phyloP scores from a whole-genome alignment of 2,329 filamentous ascomycete species.

The Claviceps digitariae region DNA sequence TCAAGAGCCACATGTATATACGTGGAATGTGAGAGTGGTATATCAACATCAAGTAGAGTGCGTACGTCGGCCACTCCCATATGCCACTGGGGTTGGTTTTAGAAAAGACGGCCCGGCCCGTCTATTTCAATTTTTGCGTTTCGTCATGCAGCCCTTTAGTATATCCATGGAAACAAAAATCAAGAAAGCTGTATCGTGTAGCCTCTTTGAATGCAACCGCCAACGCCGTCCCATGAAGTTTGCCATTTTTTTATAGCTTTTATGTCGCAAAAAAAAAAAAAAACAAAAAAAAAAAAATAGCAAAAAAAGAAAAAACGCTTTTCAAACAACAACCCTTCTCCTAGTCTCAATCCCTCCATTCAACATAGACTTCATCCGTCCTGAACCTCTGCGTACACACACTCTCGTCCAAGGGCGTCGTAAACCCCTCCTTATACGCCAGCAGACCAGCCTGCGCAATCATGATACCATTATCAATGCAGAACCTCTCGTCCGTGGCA shows the following conservation, averaged over 20 bases:
- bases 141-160: no score
- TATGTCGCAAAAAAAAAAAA: neutral
- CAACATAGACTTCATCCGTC: constrained; percentile 68
- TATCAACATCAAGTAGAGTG: neutral
- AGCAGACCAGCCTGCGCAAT: constrained; percentile 91
- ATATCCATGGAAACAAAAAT: no score
- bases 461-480: constrained; percentile 99
- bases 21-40: neutral
- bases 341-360: constrained; percentile 56
- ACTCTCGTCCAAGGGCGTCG: constrained; percentile 63
- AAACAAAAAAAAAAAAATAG: neutral
- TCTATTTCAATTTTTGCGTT: no score
- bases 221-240: neutral
- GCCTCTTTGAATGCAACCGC: neutral
- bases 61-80: no score
- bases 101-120: no score
- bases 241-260: no score
- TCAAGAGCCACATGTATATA: neutral
- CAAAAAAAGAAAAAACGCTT: no score
- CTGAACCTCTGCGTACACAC: constrained; percentile 75
- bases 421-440: constrained; percentile 70
- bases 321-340: neutral
- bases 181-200: no score
- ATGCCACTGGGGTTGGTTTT: no score
- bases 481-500: constrained; percentile 93